phyloP scores from a whole-genome alignment of 2,329 filamentous ascomycete genomes.

The Sclerotinia borealis region DNA sequence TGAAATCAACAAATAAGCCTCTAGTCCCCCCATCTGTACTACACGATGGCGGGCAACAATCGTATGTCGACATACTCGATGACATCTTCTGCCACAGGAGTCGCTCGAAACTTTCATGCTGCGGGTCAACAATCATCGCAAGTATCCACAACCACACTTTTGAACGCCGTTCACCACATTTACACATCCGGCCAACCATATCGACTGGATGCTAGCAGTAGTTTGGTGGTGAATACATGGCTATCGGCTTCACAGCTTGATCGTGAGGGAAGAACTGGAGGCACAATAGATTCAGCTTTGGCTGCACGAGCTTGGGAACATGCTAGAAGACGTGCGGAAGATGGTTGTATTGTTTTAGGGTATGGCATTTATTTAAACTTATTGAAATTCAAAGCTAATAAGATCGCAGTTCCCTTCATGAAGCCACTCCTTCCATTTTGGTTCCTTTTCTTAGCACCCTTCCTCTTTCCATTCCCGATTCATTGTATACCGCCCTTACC shows the following conservation, averaged over 20 bases:
- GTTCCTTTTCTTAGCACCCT: conserved; percentile 74
- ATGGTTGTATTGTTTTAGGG: conserved; percentile 88
- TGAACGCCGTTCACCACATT: conserved; percentile 86
- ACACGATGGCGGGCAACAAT: conserved; percentile 31
- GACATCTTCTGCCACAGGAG: conserved; percentile 56
- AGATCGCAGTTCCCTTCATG: conserved; percentile 68
- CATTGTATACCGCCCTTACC: conserved; percentile 71
- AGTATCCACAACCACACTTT: conserved; percentile 84
- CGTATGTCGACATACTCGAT: conserved; percentile 59
- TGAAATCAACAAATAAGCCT: conserved; percentile 19
- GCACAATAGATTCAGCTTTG: conserved; percentile 73
- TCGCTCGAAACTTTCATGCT: conserved; percentile 46
- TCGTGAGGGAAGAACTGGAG: conserved; percentile 62
- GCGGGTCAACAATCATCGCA: conserved; percentile 66
- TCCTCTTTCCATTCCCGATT: conserved; percentile 70
- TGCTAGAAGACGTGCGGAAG: conserved; percentile 86
- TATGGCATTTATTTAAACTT: conserved; percentile 39
- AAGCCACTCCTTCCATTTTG: conserved; percentile 79
- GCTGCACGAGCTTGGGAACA: conserved; percentile 91
- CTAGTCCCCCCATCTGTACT: conserved; percentile 7
- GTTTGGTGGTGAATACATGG: conserved; percentile 93
- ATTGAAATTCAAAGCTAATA: background rate
- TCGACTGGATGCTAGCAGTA: conserved; percentile 80
- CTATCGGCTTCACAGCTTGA: conserved; percentile 69
- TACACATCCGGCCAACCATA: conserved; percentile 82